Conservation (phyloP, 768 basidiomycete species). For the Pseudohyphozyma bogoriensis region DNA sequence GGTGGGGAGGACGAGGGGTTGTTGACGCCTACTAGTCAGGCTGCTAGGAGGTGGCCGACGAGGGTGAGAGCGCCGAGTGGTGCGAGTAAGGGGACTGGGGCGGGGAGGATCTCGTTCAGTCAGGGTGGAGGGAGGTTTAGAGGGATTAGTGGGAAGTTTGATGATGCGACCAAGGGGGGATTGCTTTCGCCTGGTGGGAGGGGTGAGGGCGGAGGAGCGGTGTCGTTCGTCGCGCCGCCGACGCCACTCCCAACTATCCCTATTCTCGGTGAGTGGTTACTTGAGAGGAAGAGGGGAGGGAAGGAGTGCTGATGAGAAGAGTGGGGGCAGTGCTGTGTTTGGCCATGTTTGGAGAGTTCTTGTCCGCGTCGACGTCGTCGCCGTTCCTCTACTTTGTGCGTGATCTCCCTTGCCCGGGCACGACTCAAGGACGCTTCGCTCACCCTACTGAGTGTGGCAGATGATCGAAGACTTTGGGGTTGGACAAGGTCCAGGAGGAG, state of each 20-base stretch:
- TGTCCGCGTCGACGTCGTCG: slow-evolving; percentile 76
- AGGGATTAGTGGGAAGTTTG: not conserved
- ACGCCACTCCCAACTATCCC: slow-evolving; percentile 78
- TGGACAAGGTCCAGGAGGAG: slow-evolving; percentile 47
- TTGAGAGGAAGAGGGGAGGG: too few species aligned
- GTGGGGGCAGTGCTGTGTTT: slow-evolving; percentile 58
- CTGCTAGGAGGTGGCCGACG: not conserved
- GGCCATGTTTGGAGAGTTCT: slow-evolving; percentile 53
- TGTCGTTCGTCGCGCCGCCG: slow-evolving; percentile 31
- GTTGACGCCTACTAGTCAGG: not conserved
- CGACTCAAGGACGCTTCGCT: not conserved
- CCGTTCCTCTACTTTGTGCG: slow-evolving; percentile 84
- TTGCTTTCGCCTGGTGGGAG: not conserved
- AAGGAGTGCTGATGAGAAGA: too few species aligned
- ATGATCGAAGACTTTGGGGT: slow-evolving; percentile 36
- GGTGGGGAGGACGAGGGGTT: too few species aligned
- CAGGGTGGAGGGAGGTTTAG: not conserved
- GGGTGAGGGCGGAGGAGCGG: not conserved
- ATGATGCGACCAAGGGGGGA: not conserved
- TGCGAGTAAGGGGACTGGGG: not conserved
- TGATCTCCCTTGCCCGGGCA: slow-evolving; percentile 37
- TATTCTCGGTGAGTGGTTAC: slow-evolving; percentile 87
- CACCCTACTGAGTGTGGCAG: slow-evolving; percentile 23
- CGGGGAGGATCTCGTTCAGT: not conserved
- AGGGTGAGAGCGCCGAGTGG: not conserved